These are phyloP conservation scores for Aspergillus ostianus DNA, from an alignment of 495 filamentous ascomycete genomes.

Conservation along the genomic window DNA sequence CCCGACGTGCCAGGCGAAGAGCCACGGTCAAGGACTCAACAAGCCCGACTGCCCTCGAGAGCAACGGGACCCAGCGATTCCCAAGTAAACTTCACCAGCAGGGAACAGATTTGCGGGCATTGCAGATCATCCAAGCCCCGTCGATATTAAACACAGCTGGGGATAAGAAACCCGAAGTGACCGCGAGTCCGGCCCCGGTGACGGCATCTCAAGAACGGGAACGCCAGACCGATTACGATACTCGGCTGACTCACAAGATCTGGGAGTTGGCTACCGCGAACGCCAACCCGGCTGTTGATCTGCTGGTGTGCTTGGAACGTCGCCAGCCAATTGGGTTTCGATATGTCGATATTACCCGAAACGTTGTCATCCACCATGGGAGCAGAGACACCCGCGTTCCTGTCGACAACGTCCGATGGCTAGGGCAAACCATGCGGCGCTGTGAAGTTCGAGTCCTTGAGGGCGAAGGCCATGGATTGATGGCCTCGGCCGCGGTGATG, in stretches of 20 bases:
- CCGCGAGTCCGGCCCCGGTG: constrained; percentile 8
- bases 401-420: constrained; percentile 91
- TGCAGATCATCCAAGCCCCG: constrained; percentile 21
- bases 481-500: constrained; percentile 95
- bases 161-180: constrained; percentile 8
- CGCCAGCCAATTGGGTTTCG: constrained; percentile 91
- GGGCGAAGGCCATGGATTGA: constrained; percentile 92
- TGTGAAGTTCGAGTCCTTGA: constrained; percentile 91
- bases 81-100: constrained; percentile 51
- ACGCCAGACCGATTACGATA: constrained; percentile 78
- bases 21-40: constrained; percentile 44
- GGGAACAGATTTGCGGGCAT: constrained; percentile 32
- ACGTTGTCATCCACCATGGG: constrained; percentile 92
- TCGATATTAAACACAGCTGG: constrained; percentile 18
- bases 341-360: constrained; percentile 90
- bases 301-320: constrained; percentile 90
- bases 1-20: constrained; percentile 63
- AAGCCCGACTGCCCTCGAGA: constrained; percentile 23
- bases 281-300: constrained; percentile 90
- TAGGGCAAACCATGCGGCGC: constrained; percentile 87
- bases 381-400: constrained; percentile 89
- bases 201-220: constrained; percentile 54
- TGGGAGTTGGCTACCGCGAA: constrained; percentile 93
- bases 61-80: constrained; percentile 48
- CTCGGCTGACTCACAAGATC: constrained; percentile 81